Conservation (phyloP, 192 early-diverging fungal species). For the Coemansia sp. region DNA sequence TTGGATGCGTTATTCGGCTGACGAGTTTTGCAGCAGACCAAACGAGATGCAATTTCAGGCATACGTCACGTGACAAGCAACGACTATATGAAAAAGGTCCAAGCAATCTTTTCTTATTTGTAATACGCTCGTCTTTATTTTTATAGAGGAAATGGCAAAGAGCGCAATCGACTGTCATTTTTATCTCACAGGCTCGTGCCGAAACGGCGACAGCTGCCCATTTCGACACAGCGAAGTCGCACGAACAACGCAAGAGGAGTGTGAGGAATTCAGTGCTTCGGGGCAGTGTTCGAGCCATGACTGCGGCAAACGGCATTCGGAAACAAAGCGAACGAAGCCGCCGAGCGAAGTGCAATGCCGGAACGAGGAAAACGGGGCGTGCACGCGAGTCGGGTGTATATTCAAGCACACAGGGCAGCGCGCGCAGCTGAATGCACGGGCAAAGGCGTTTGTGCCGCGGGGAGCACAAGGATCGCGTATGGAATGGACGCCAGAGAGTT, state of each 20-base stretch:
- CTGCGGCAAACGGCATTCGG: slow-evolving; percentile 40
- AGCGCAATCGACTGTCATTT: slow-evolving; percentile 43
- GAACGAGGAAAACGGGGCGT: slow-evolving; percentile 40
- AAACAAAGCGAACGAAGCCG: slow-evolving; percentile 12
- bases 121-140: not conserved
- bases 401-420: slow-evolving; percentile 25
- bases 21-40: not conserved
- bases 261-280: slow-evolving; percentile 20
- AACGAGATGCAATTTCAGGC: slow-evolving; percentile 1
- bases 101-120: not conserved
- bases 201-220: slow-evolving; percentile 35
- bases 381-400: slow-evolving; percentile 33
- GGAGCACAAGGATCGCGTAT: not conserved
- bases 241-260: slow-evolving; percentile 19
- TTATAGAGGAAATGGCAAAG: slow-evolving; percentile 5
- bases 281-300: slow-evolving; percentile 31
- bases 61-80: not conserved
- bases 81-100: not conserved
- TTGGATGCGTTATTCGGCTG: not conserved
- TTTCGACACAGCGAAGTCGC: slow-evolving; percentile 43
- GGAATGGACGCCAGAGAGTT: slow-evolving; percentile 17
- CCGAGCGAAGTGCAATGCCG: slow-evolving; percentile 36
- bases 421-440: slow-evolving; percentile 13
- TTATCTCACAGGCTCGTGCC: slow-evolving; percentile 33
- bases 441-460: slow-evolving; percentile 42